Evolutionary conservation across 2,329 filamentous ascomycete species (phyloP).

Genomic region (Penicillium polonicum): DNA sequence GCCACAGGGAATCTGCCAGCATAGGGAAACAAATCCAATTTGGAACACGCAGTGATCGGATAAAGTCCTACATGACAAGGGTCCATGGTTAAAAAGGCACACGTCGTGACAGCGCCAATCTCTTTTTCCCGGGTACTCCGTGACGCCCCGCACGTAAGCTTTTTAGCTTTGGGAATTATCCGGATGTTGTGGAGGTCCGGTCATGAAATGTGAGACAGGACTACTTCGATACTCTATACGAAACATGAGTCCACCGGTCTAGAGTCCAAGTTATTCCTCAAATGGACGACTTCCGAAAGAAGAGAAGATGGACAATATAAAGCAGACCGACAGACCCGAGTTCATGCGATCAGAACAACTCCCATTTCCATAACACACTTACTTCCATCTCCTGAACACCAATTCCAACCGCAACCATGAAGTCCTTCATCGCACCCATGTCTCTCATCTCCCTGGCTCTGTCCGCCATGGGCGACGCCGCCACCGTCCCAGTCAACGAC

Average conservation of each 20-base stretch:
- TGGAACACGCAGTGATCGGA: not conserved
- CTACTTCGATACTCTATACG: conserved; percentile 18
- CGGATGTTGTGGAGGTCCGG: conserved; percentile 11
- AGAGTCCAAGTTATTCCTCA: not conserved
- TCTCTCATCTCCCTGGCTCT: conserved; percentile 24
- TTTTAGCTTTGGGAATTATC: not conserved
- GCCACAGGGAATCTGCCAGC: conserved; percentile 12
- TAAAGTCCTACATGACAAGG: not conserved
- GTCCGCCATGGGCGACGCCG: conserved; percentile 25
- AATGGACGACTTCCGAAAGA: not conserved
- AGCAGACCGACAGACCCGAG: not conserved
- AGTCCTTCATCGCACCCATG: conserved; percentile 22
- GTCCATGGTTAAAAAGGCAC: not conserved
- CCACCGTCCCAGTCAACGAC: conserved; percentile 20
- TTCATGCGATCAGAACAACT: not conserved
- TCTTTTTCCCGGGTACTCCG: not conserved
- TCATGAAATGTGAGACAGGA: conserved; percentile 18
- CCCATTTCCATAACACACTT: not conserved
- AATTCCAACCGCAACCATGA: conserved; percentile 26
- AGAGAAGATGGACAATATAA: conserved; percentile 1
- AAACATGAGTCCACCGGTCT: conserved; percentile 9
- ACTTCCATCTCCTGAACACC: not conserved
- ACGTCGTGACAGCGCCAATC: not conserved
- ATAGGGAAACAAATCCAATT: not conserved
- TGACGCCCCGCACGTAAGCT: not conserved